Base-by-base conservation (phyloP, 306 rosid genomes). In the Citrullus mucosospermus region DNA sequence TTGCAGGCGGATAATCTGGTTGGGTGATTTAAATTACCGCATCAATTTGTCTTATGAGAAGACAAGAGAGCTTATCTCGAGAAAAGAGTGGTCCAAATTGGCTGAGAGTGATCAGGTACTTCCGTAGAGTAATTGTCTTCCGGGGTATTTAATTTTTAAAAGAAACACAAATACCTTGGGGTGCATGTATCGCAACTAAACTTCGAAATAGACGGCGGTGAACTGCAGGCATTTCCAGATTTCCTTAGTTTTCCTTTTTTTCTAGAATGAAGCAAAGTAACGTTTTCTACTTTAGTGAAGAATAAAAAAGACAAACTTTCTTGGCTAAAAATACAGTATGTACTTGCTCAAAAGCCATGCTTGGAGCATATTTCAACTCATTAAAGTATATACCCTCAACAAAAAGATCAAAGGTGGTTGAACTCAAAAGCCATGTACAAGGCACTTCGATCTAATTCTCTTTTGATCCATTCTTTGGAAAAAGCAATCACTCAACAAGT, bases 11-110 rank as follows among this genome's bases (percentile, higher is more conserved):
- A 90, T 90, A 81, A 90, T 94, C 80, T 94, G 98, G 97, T 81
- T 92, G 84, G 98, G 98, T 28, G 98, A 94, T 82, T 88, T 92
- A 83, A 94, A 94, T 76, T 94, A 94, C 85, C 96, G 98, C 8
- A 80, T 94, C 85, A 90, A 87, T 84, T 77, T 92, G 86, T 66
- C 97, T 12, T 88, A 88, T 85, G 92, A 89, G 80, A 86, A 86
- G 85, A 86, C 97, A 53, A 87, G 83, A 86, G 94, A 87, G 67
- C 89, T 88, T 57, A 87, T 94, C 73, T 86, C 90, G 75, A 88
- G 82, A 83, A 92, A 84, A 85, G 82, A 87, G 38, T 94, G 97
- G 98, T 82, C 88, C 43, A 84, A 80, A 76, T 85, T 94, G 88
- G 20, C 82, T 50, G 97, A 90, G 84, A 88, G 78, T 63, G 98